phyloP scores from a whole-genome alignment of 192 early-diverging fungal species.

The Jimgerdemannia lactiflua region DNA sequence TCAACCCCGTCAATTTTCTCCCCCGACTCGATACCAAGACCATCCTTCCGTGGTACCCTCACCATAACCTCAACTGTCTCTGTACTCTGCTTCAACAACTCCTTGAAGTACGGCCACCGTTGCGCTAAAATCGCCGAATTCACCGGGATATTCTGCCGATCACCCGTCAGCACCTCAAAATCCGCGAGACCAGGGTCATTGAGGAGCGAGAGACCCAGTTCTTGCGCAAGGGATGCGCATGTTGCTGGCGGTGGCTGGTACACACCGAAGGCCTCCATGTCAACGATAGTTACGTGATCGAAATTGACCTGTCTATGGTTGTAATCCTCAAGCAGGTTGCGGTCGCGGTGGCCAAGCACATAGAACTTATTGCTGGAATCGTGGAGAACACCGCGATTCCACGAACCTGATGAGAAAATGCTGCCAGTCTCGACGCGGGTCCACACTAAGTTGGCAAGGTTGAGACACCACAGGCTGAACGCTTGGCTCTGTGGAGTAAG shows the following conservation, averaged over 20 bases:
- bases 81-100: slow-evolving; percentile 26
- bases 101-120: slow-evolving; percentile 58
- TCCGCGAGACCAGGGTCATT: slow-evolving; percentile 55
- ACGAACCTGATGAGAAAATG: slow-evolving; percentile 66
- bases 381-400: slow-evolving; percentile 73
- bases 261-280: slow-evolving; percentile 72
- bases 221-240: slow-evolving; percentile 54
- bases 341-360: slow-evolving; percentile 68
- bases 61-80: background rate
- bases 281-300: slow-evolving; percentile 67
- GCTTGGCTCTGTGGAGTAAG: slow-evolving; percentile 64
- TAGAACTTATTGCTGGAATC: slow-evolving; percentile 62
- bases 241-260: slow-evolving; percentile 53
- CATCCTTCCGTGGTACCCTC: background rate
- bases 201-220: slow-evolving; percentile 54
- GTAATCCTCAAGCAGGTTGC: slow-evolving; percentile 72
- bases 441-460: slow-evolving; percentile 61
- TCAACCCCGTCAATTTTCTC: background rate
- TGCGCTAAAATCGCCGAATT: slow-evolving; percentile 50
- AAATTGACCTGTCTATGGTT: slow-evolving; percentile 79
- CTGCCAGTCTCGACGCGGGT: slow-evolving; percentile 65
- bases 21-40: background rate
- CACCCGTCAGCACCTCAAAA: slow-evolving; percentile 53
- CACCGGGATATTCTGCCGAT: slow-evolving; percentile 48
- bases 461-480: slow-evolving; percentile 72